Evolutionary conservation across 257 asterid genomes (phyloP), one percentile per base, ranked within the genome.

Genomic region (Rhazya stricta): DNA sequence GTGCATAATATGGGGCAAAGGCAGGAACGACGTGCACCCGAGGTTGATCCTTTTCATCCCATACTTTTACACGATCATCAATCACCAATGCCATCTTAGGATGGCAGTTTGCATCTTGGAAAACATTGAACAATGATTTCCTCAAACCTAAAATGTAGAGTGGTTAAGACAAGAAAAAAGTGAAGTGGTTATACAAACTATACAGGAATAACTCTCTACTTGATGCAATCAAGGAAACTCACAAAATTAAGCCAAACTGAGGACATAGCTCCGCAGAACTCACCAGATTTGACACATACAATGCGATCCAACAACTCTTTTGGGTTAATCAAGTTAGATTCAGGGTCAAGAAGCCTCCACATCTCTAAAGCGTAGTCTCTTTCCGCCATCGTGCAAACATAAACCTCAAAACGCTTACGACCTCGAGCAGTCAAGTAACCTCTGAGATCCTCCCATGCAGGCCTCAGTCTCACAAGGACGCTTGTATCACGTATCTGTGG

Each of bases 291-390:
- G 79, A 94, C 98, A 66, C 97, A 94, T 53, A 89, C 96, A 80
- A 94, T 89, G 37, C 97, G 98, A 70, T 89, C 88, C 88, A 90
- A 81, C 72, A 90, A 88, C 83, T 90, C 92, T 82, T 83, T 87
- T 16, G 86, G 78, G 84, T 81, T 81, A 78, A 94, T 92, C 87
- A 94, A 87, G 82, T 88, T 92, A 66, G 96, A 94, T 54, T 90
- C 97, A 27, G 98, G 97, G 80, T 94, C 98, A 76, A 94, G 97
- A 81, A 94, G 97, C 83, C 98, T 91, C 98, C 98, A 94, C 98
- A 94, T 94, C 84, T 94, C 98, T 81, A 94, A 74, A 62, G 98
- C 98, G 81, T 94, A 94, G 83, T 94, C 97, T 83, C 97, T 88
- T 83, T 94, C 98, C 48, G 98, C 98, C 98, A 94, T 94, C 41